These are phyloP conservation scores for Gynostemma pentaphyllum DNA, from an alignment of 306 rosid genomes.

Conservation along the genomic window DNA sequence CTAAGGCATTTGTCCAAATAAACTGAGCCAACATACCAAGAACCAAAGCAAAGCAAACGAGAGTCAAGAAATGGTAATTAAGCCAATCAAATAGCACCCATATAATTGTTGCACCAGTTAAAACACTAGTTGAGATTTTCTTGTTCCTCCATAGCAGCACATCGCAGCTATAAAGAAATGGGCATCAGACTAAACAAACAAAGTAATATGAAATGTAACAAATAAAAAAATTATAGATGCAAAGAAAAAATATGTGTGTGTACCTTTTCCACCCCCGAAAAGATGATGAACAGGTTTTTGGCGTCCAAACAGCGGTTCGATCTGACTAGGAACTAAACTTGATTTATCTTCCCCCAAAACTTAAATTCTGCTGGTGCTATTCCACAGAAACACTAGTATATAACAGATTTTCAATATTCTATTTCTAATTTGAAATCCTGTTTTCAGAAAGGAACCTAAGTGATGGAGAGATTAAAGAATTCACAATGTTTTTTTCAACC, in stretches of 20 bases:
- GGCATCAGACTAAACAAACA: neutral
- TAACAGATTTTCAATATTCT: no score
- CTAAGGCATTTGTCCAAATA: slow-evolving; percentile 56
- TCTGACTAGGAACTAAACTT: slow-evolving; percentile 26
- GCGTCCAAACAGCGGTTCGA: slow-evolving; percentile 64
- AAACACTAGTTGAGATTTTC: slow-evolving; percentile 67
- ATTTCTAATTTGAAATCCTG: no score
- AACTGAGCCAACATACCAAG: no score
- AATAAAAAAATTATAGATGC: neutral
- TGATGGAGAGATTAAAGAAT: no score
- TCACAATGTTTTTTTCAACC: no score
- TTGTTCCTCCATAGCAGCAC: slow-evolving; percentile 89
- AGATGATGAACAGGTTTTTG: slow-evolving; percentile 61
- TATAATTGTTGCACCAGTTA: slow-evolving; percentile 47
- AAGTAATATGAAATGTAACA: slow-evolving; percentile 4
- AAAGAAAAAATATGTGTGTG: slow-evolving; percentile 8
- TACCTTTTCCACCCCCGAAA: slow-evolving; percentile 91
- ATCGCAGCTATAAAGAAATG: slow-evolving; percentile 61
- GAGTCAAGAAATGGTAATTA: no score
- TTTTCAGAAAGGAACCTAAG: no score
- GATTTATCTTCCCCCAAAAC: slow-evolving; percentile 42
- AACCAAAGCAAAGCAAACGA: slow-evolving; percentile 36
- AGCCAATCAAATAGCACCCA: slow-evolving; percentile 95
- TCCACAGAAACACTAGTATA: no score
- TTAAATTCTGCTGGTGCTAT: no score